These are phyloP conservation scores for Cytospora schulzeri DNA, from an alignment of 2,329 filamentous ascomycete species.

Conservation along the genomic window DNA sequence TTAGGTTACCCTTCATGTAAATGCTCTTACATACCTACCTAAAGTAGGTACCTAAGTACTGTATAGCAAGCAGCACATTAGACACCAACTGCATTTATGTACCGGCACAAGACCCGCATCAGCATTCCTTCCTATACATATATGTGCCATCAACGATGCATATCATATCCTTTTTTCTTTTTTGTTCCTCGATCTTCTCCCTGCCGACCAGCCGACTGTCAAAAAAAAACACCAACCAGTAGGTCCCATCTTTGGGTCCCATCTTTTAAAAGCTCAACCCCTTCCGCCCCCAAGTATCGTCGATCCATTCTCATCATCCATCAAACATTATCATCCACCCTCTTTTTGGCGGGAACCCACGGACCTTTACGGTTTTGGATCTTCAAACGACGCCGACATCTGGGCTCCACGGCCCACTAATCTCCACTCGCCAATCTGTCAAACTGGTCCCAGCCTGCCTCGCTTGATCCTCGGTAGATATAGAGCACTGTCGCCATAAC, in stretches of 20 bases:
- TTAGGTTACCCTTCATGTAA: background rate
- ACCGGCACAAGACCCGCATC: no score
- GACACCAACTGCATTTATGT: background rate
- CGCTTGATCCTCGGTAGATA: background rate
- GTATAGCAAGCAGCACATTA: background rate
- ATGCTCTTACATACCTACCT: background rate
- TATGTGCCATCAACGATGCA: background rate
- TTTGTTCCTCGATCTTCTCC: no score
- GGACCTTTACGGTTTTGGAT: no score
- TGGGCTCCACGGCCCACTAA: background rate
- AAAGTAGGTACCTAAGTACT: no score
- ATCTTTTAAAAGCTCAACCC: no score
- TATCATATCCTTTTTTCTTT: background rate
- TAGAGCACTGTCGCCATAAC: no score
- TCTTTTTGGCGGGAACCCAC: no score
- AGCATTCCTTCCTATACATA: no score
- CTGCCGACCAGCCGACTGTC: no score
- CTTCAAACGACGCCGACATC: no score
- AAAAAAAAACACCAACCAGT: no score
- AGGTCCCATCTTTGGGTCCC: background rate
- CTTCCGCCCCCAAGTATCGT: background rate
- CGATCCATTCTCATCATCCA: background rate
- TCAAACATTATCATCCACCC: no score
- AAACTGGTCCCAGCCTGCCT: background rate
- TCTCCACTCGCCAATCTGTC: background rate